Percentiles rank a stretch among this genome's conserved stretches.
Conservation (phyloP, 78 protist species). For the Paulinella micropora region DNA sequence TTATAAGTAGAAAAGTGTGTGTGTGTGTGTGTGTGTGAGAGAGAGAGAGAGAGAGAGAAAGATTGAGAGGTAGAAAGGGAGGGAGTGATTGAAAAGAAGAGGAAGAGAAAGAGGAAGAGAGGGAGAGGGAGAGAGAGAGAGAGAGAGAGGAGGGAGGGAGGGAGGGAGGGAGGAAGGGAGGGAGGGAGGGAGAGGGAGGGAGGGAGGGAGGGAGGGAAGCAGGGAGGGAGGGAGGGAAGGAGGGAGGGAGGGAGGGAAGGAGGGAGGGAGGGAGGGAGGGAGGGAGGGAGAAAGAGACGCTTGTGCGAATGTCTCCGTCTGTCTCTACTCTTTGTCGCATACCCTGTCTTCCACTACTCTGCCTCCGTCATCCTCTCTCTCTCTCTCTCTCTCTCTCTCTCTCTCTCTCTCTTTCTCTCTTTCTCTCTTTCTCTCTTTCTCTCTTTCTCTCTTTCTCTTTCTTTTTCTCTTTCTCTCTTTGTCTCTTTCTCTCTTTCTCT, state of each 20-base stretch:
- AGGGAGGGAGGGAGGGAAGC: too few relatives aligned
- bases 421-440: neutral
- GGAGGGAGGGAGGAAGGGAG: neutral
- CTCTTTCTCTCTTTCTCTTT: neutral
- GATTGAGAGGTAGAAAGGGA: too few relatives aligned
- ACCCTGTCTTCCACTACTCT: neutral
- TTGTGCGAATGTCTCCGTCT: neutral
- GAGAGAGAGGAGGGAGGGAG: neutral
- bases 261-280: neutral
- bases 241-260: slow-evolving; percentile 2
- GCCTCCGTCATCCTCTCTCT: neutral
- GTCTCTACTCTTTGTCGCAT: neutral
- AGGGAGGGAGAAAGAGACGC: neutral
- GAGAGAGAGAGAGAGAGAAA: too few relatives aligned
- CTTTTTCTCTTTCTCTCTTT: too few relatives aligned
- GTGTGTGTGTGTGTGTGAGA: neutral
- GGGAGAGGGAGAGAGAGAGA: neutral
- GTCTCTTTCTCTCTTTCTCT: too few relatives aligned
- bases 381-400: too few relatives aligned
- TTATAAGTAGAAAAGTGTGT: too few relatives aligned
- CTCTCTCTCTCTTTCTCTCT: neutral
- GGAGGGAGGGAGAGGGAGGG: neutral
- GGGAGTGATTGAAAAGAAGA: too few relatives aligned
- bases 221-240: neutral
- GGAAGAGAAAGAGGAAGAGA: neutral